Conservation (phyloP, 2,329 filamentous ascomycete species). For the Chaetothyriales sp. region DNA sequence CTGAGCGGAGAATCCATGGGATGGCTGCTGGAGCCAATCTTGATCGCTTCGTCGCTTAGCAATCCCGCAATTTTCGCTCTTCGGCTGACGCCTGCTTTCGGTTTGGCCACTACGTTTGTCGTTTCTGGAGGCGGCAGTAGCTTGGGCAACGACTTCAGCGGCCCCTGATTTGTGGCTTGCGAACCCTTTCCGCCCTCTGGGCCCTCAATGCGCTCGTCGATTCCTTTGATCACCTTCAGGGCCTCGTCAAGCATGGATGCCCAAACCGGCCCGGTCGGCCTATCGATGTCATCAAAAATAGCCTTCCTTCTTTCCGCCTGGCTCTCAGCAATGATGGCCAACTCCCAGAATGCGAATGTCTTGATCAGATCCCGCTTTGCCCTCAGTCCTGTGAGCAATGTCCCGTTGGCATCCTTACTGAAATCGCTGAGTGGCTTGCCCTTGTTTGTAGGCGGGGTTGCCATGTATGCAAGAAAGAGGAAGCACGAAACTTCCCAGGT, state of each 20-base stretch:
- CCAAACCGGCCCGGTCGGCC: constrained; percentile 67
- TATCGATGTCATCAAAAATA: constrained; percentile 79
- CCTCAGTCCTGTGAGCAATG: constrained; percentile 68
- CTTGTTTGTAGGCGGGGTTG: constrained; percentile 69
- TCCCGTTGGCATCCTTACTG: constrained; percentile 84
- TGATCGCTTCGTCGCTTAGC: constrained; percentile 5
- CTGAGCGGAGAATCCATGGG: constrained; percentile 25
- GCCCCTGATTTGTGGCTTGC: constrained; percentile 18
- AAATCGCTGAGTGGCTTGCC: constrained; percentile 70
- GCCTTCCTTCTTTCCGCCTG: constrained; percentile 63
- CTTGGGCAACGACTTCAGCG: constrained; percentile 35
- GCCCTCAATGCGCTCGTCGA: constrained; percentile 53
- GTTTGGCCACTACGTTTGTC: constrained; percentile 1
- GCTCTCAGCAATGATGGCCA: constrained; percentile 62
- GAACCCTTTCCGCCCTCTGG: background rate
- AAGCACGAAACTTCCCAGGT: constrained; percentile 67
- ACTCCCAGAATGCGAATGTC: constrained; percentile 83
- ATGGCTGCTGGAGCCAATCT: constrained; percentile 11
- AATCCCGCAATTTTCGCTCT: background rate
- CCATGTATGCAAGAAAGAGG: constrained; percentile 68
- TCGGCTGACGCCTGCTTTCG: background rate
- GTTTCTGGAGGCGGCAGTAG: constrained; percentile 23
- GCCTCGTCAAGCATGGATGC: constrained; percentile 60
- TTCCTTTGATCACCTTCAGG: constrained; percentile 52
- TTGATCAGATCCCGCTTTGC: constrained; percentile 67